Evolutionary conservation across 2,329 filamentous ascomycete genomes (phyloP).

Genomic region (Tolypocladium amazonense): DNA sequence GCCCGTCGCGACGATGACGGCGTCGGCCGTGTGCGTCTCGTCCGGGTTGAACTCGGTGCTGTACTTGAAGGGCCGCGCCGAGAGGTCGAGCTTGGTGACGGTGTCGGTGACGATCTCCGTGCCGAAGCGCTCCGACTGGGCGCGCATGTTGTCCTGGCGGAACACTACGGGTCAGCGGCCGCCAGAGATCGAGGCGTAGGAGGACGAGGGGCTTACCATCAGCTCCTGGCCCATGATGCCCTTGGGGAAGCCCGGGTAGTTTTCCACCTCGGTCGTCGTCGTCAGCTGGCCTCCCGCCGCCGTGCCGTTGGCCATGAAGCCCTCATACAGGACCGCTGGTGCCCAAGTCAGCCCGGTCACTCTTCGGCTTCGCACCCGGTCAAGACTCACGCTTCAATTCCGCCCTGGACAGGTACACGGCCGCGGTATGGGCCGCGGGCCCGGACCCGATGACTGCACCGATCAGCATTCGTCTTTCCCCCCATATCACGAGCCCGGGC

Average conservation of each 20-base stretch:
- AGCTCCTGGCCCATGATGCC: constrained; percentile 78
- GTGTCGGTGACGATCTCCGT: constrained; percentile 92
- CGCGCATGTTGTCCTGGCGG: constrained; percentile 71
- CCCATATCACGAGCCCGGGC: not conserved
- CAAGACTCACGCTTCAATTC: constrained; percentile 67
- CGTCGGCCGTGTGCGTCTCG: constrained; percentile 77
- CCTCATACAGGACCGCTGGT: constrained; percentile 82
- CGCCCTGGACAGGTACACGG: constrained; percentile 89
- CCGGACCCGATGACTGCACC: constrained; percentile 75
- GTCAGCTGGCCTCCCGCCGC: constrained; percentile 94
- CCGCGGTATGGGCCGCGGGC: constrained; percentile 93
- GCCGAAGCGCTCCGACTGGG: constrained; percentile 83
- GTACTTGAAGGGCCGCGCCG: constrained; percentile 78
- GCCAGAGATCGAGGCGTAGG: not conserved
- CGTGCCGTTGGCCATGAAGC: constrained; percentile 94
- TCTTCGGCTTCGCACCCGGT: not conserved
- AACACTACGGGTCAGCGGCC: not conserved
- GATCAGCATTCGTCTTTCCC: not conserved
- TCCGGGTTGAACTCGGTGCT: constrained; percentile 83
- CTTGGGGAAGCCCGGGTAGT: constrained; percentile 90
- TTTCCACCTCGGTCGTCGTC: constrained; percentile 96
- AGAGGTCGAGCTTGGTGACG: constrained; percentile 78
- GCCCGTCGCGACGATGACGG: constrained; percentile 89
- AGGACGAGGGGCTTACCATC: constrained; percentile 48
- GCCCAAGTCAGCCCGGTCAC: not conserved